Conservation (phyloP, 1,284 basidiomycete species). For the Cryptococcus neoformans region DNA sequence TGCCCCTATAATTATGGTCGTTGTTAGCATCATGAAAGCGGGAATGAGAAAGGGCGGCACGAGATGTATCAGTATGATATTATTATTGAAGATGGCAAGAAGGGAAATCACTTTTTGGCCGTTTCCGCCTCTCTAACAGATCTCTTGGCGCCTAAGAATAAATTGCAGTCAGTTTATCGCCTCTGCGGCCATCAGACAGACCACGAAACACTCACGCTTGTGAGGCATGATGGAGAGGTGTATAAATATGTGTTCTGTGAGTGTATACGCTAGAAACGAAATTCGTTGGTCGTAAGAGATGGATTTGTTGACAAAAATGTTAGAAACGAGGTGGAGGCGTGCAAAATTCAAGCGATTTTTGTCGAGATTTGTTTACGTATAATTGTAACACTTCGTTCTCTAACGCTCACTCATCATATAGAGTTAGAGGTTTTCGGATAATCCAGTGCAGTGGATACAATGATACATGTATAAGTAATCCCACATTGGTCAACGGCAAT, state of each 20-base stretch:
- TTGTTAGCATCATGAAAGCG: neutral
- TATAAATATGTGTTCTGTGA: neutral
- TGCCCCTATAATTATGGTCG: slow-evolving; percentile 28
- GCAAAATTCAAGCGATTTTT: no score
- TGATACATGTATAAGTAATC: no score
- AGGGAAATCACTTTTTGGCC: slow-evolving; percentile 30
- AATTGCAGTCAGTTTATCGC: no score
- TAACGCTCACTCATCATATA: no score
- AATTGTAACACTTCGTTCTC: no score
- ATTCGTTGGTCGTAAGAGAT: no score
- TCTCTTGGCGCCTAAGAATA: slow-evolving; percentile 39
- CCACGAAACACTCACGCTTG: slow-evolving; percentile 32
- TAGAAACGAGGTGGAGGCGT: no score
- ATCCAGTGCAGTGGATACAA: no score
- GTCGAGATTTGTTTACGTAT: no score
- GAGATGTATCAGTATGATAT: neutral
- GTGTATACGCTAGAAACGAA: neutral
- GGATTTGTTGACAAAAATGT: no score
- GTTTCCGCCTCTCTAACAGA: slow-evolving; percentile 39
- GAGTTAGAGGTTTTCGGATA: no score
- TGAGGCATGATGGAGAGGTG: slow-evolving; percentile 34
- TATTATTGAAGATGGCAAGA: neutral
- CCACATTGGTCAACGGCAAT: no score
- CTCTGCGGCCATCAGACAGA: neutral
- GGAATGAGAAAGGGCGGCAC: neutral